These are phyloP conservation scores for Apophysomyces trapeziformis DNA, from an alignment of 371 early-diverging fungal species.

Conservation along the genomic window DNA sequence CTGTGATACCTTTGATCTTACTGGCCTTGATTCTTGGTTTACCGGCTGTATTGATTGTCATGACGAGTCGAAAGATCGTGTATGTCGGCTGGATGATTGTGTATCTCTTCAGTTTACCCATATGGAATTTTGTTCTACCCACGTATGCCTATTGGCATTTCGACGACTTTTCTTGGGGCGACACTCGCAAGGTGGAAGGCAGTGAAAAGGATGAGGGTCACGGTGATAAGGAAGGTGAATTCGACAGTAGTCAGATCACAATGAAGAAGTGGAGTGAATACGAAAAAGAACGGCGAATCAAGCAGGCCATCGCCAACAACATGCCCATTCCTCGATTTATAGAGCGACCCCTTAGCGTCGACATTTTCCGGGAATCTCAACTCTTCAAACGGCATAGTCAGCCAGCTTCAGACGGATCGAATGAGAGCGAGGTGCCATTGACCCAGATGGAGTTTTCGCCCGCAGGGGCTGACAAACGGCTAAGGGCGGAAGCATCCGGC, in stretches of 20 bases:
- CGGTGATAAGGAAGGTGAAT: conserved; percentile 64
- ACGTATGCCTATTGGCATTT: conserved; percentile 99
- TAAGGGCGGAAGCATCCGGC: not conserved
- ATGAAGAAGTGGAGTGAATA: conserved; percentile 79
- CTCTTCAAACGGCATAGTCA: conserved; percentile 2
- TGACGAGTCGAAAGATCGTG: conserved; percentile 89
- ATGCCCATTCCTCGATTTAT: conserved; percentile 28
- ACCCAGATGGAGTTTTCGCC: conserved; percentile 24
- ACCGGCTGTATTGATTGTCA: conserved; percentile 91
- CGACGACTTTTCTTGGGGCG: conserved; percentile 99
- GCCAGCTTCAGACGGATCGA: conserved; percentile 28
- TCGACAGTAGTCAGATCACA: conserved; percentile 64
- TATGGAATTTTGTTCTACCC: conserved; percentile 99
- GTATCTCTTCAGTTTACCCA: conserved; percentile 91
- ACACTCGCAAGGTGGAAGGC: conserved; percentile 87
- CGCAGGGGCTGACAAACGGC: not conserved
- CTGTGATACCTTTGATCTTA: conserved; percentile 77
- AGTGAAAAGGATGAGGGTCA: conserved; percentile 59
- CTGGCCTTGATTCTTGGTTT: conserved; percentile 86
- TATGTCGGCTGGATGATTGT: conserved; percentile 96
- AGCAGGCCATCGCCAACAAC: conserved; percentile 24
- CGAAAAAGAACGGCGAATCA: conserved; percentile 40
- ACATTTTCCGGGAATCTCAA: conserved; percentile 24
- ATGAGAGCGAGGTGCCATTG: conserved; percentile 45
- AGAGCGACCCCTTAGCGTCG: conserved; percentile 23